Percentiles rank a stretch among this genome's conserved stretches.
Conservation (phyloP, 2,329 filamentous ascomycete species). For the Zasmidium citrigriseum region DNA sequence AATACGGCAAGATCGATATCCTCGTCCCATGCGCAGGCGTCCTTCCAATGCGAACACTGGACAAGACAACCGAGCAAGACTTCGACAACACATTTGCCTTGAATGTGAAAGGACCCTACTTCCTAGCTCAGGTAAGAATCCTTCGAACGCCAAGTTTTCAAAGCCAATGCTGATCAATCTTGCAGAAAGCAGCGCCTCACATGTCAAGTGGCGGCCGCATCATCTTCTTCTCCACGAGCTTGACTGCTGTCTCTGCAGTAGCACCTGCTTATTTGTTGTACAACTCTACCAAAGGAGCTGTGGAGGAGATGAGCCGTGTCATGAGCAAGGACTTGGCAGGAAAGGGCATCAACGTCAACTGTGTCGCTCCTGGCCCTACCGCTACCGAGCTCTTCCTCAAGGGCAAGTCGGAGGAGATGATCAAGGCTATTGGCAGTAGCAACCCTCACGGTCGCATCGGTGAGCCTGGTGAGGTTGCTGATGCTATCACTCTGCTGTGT, state of each 20-base stretch:
- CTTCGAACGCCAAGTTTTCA: background rate
- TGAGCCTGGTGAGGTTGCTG: slow-evolving; percentile 52
- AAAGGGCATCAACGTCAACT: slow-evolving; percentile 55
- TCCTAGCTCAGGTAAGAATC: slow-evolving; percentile 41
- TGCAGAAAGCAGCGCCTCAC: slow-evolving; percentile 53
- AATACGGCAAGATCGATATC: slow-evolving; percentile 60
- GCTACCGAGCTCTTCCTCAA: slow-evolving; percentile 58
- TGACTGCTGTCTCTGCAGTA: slow-evolving; percentile 42
- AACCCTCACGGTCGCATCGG: slow-evolving; percentile 51
- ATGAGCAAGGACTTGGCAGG: slow-evolving; percentile 58
- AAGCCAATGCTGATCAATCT: background rate
- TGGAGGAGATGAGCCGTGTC: slow-evolving; percentile 60
- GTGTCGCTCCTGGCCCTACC: slow-evolving; percentile 56
- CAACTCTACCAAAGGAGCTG: slow-evolving; percentile 58
- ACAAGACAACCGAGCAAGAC: slow-evolving; percentile 51
- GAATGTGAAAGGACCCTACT: slow-evolving; percentile 61
- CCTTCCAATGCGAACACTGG: slow-evolving; percentile 54
- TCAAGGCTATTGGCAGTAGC: slow-evolving; percentile 44
- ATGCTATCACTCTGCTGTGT: slow-evolving; percentile 46
- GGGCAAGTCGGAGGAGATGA: slow-evolving; percentile 47
- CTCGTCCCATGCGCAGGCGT: slow-evolving; percentile 60
- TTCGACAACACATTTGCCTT: slow-evolving; percentile 54
- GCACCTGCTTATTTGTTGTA: slow-evolving; percentile 55
- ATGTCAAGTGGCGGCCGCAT: slow-evolving; percentile 53
- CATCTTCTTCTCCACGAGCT: slow-evolving; percentile 54